Base-by-base conservation (phyloP, 2,329 filamentous ascomycete species). In the Sclerotinia trifoliorum region DNA sequence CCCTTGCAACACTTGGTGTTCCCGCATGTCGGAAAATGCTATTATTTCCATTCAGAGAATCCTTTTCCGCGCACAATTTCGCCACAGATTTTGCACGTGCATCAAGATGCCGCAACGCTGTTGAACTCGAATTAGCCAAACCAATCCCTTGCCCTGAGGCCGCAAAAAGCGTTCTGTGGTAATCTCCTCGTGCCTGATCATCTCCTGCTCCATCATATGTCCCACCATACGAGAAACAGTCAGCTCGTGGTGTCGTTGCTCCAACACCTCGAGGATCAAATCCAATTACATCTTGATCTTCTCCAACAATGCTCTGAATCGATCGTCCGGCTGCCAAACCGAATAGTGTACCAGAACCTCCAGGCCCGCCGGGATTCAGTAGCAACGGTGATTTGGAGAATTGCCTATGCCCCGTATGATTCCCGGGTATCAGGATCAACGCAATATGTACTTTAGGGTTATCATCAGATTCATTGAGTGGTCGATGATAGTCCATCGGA, bases 211-310 rank as follows among this genome's bases (percentile, higher is more conserved):
- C 63, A 52, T 55, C 57, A 35, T 64, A 44, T 29, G 56, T 48
- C 10, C 66, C 64, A 83, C 76, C 73, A 80, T 76, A 62, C 7
- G 77, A 77, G 81, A 83, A 86, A 73, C 84, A 86, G 62, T 85
- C 82, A 19, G 84, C 77, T 26, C 82, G 76, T 4, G 84, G 84
- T 1, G 81, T 79, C 3, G 84, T 84, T 10, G 81, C 78, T 5
- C 83, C 83, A 32, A 86, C 79, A 77, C 82, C 82, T 24, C 83
- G 78, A 1, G 83, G 83, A 71, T 84, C 83, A 65, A 84, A 84
- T 1, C 81, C 80, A 60, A 85, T 78, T 26, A 84, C 73, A 69
- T 83, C 80, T 70, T 79, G 78, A 52, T 81, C 78, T 0, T 69
- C 63, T 48, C 81, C 81, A 21, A 82, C 73, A 26, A 80, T 71